Evolutionary conservation across 2,329 filamentous ascomycete species (phyloP).

Genomic region (Colletotrichum chrysophilum): DNA sequence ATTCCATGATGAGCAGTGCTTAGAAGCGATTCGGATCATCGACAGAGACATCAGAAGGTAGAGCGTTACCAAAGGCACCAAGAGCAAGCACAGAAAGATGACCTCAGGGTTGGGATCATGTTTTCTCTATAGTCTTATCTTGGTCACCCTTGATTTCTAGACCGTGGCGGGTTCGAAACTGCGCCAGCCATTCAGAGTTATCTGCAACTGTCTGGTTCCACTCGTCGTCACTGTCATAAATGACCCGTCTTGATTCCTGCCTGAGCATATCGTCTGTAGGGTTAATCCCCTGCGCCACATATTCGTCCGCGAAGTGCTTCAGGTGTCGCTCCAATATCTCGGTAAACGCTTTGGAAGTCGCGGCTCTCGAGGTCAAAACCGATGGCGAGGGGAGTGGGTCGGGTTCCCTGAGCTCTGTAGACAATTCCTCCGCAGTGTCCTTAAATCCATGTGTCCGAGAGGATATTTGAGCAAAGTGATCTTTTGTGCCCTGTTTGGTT

Average conservation of each 20-base stretch:
- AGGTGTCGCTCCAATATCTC: not conserved
- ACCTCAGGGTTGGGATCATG: not conserved
- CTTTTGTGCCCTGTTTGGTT: conserved; percentile 24
- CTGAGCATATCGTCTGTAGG: conserved; percentile 32
- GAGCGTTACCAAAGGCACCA: not conserved
- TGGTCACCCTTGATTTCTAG: not conserved
- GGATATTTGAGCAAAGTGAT: conserved; percentile 25
- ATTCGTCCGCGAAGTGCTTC: not conserved
- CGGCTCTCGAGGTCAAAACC: not conserved
- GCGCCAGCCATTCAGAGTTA: conserved; percentile 29
- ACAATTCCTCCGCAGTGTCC: not conserved
- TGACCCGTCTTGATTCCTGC: conserved; percentile 27
- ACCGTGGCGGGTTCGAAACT: conserved; percentile 23
- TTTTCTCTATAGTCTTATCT: not conserved
- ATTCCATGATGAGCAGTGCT: conserved; percentile 53
- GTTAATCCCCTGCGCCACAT: not conserved
- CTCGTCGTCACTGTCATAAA: conserved; percentile 27
- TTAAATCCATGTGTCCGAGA: not conserved
- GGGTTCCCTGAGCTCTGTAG: not conserved
- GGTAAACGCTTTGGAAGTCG: not conserved
- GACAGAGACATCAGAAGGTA: conserved; percentile 23
- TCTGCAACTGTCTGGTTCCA: conserved; percentile 34
- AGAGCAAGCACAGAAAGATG: not conserved
- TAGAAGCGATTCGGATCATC: conserved; percentile 34
- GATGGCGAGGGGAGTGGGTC: not conserved